Evolutionary conservation across 202 grass and related monocot genomes (phyloP), one percentile per base, ranked within the genome.

Genomic region (Carex arenaria): DNA sequence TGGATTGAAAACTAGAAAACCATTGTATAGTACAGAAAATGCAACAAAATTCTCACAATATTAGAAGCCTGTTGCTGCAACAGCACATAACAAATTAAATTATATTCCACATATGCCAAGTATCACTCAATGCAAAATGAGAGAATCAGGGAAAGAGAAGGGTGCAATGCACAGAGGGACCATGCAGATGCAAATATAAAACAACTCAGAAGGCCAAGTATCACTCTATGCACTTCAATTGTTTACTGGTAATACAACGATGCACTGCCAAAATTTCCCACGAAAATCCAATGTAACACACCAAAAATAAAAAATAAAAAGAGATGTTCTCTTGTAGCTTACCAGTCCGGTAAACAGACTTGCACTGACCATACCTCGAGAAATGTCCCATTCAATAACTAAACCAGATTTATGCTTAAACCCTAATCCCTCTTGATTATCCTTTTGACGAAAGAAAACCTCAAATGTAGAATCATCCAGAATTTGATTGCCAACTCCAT

Each of bases 201-300:
- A 78, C 17, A 77, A 14, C 73, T 45, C 43, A 45, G 43, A 43
- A 43, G 42, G 10, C 9, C 43, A 47, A 47, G 43, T 45, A 45
- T 47, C 43, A 47, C 43, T 77, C 28, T 77, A 76, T 77, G 72
- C 72, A 78, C 30, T 59, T 56, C 18, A 78, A 59, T 78, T 38
- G 73, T 59, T 78, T 78, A 52, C 73, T 3, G 73, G 47, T 30
- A 78, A 78, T 76, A 76, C 23, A 76, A 56, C 18, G 26, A 76
- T 38, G 17, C 72, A 76, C 23, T 56, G 47, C 73, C 73, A 78
- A 78, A 78, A 60, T 59, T 54, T 78, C 73, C 73, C 53, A 51
- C 7, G 5, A 38, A 59, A 78, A 38, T 57, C 54, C 17, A 49
- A 49, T 47, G 7, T 61, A 34, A 68, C 57, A 65, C 80, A 23